Evolutionary conservation across 2,329 filamentous ascomycete genomes (phyloP).

Genomic region (Whalleya microplaca): DNA sequence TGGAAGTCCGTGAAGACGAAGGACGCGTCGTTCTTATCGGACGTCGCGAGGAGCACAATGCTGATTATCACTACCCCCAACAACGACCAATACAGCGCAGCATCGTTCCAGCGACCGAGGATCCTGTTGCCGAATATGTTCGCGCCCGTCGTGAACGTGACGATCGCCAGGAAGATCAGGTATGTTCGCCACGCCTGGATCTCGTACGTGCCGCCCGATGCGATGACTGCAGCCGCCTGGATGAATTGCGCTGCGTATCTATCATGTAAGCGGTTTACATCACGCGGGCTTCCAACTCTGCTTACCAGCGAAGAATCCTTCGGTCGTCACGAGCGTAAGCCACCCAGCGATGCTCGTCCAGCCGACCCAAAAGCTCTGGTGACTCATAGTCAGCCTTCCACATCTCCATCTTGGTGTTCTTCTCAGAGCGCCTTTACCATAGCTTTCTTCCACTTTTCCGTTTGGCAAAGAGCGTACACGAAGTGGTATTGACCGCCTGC

Average conservation of each 20-base stretch:
- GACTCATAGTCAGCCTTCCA: neutral
- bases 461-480: conserved; percentile 45
- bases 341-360: conserved; percentile 52
- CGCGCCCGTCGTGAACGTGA: conserved; percentile 41
- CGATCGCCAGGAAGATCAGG: conserved; percentile 45
- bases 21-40: conserved; percentile 43
- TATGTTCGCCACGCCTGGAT: conserved; percentile 46
- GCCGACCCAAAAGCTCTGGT: conserved; percentile 47
- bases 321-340: conserved; percentile 48
- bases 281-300: neutral
- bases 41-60: conserved; percentile 46
- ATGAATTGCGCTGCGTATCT: conserved; percentile 45
- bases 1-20: conserved; percentile 49
- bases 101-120: conserved; percentile 46
- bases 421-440: conserved; percentile 33
- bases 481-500: conserved; percentile 52
- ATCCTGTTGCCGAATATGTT: conserved; percentile 48
- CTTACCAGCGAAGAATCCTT: conserved; percentile 47
- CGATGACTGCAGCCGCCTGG: conserved; percentile 46
- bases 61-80: conserved; percentile 47
- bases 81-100: conserved; percentile 48
- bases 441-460: conserved; percentile 42
- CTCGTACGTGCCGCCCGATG: conserved; percentile 42
- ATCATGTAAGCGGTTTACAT: neutral
- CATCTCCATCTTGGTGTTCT: neutral